Evolutionary conservation across 129 eudicot genomes (phyloP), one percentile per base, ranked within the genome.

Genomic region (Lactuca sativa): DNA sequence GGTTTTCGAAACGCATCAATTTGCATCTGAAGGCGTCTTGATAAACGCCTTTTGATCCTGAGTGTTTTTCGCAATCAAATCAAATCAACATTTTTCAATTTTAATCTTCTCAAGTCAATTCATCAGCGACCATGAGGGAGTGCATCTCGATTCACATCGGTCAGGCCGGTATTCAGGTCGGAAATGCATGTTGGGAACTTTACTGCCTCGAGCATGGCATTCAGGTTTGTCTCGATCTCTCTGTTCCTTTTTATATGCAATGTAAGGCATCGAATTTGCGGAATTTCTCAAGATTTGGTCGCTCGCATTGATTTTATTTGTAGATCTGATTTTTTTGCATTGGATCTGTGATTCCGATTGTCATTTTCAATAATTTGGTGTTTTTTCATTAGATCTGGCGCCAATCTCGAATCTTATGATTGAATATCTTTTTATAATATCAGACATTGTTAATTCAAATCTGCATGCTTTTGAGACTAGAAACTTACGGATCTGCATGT

Each of bases 141-240:
- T 86, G 88, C 80, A 86, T 86, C 40, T 86, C 92, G 64, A 71
- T 86, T 43, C 92, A 86, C 88, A 86, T 86, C 59, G 92, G 92
- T 47, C 92, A 86, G 82, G 92, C 92, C 69, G 92, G 92, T 56
- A 86, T 86, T 48, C 92, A 86, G 79, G 92, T 86, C 67, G 92
- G 92, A 49, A 86, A 86, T 80, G 88, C 92, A 3, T 86, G 92
- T 72, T 83, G 92, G 92, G 92, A 86, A 62, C 92, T 86, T 57
- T 86, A 83, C 70, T 86, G 88, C 78, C 92, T 83, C 40, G 92
- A 86, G 70, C 92, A 86, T 66, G 92, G 92, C 44, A 86, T 86
- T 71, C 86, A 86, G 92, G 92, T 86, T 62, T 36, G 10, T 21
- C 8, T 48, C 4, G 10, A 31, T 36, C 33, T 66, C 51, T 16